A percentile compares a stretch with the other conserved stretches of the same genome.
phyloP scores from a whole-genome alignment of 805 yeast genomes.

The Middelhovenomyces tepae region DNA sequence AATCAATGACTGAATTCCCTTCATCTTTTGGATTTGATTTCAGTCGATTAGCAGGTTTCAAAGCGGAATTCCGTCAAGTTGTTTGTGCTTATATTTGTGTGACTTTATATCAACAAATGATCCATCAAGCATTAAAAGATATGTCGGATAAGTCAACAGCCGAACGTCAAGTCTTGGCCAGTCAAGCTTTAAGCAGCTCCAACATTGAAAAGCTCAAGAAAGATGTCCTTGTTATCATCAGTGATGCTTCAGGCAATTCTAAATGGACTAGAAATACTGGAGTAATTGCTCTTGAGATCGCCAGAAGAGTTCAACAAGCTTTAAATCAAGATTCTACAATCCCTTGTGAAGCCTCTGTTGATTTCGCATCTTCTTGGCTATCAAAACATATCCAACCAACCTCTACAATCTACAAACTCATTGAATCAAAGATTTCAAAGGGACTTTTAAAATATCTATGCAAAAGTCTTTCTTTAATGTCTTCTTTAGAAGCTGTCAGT shows the following conservation, averaged over 20 bases:
- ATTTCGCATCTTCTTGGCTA: conserved; percentile 70
- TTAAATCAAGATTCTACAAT: conserved; percentile 9
- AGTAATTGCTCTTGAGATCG: conserved; percentile 60
- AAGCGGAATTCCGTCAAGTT: conserved; percentile 80
- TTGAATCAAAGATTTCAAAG: conserved; percentile 46
- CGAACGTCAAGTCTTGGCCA: no score
- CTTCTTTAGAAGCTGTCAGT: conserved; percentile 7
- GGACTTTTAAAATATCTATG: conserved; percentile 10
- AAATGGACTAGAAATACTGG: conserved; percentile 84
- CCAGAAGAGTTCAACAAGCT: conserved; percentile 27
- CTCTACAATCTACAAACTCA: conserved; percentile 63
- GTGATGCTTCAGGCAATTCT: conserved; percentile 78
- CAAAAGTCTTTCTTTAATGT: conserved; percentile 11
- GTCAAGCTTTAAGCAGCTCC: conserved; percentile 7
- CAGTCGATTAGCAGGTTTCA: conserved; percentile 60
- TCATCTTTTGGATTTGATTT: conserved; percentile 78
- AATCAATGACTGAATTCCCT: conserved; percentile 79
- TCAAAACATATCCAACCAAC: conserved; percentile 79
- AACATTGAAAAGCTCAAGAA: conserved; percentile 45
- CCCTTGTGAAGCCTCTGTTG: conserved; percentile 38
- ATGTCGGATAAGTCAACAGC: conserved; percentile 5
- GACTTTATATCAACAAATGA: conserved; percentile 63
- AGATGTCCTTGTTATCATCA: conserved; percentile 68
- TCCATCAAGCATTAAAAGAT: conserved; percentile 22
- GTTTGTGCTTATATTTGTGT: conserved; percentile 71